Evolutionary conservation across 2,329 filamentous ascomycete genomes (phyloP).

Genomic region (Exophiala lecanii-corni): DNA sequence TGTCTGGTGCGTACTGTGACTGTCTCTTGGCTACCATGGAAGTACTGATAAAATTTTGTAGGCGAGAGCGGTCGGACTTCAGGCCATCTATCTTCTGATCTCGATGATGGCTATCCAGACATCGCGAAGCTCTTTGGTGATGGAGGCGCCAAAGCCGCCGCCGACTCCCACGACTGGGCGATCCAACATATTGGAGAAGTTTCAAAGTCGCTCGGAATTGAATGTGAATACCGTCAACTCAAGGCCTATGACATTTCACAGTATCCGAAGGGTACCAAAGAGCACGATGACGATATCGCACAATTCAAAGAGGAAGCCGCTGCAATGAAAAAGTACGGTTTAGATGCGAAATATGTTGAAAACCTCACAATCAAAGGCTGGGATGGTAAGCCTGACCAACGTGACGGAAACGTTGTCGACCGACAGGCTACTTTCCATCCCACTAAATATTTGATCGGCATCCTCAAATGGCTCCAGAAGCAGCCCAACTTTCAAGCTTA

Average conservation of each 20-base stretch:
- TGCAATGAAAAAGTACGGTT: slow-evolving; percentile 41
- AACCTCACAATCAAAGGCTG: slow-evolving; percentile 49
- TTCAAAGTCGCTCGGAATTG: slow-evolving; percentile 45
- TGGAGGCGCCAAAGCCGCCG: slow-evolving; percentile 45
- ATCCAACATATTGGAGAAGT: slow-evolving; percentile 50
- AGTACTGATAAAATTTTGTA: slow-evolving; percentile 26
- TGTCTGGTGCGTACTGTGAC: slow-evolving; percentile 25
- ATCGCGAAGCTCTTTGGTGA: slow-evolving; percentile 52
- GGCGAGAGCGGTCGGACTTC: slow-evolving; percentile 51
- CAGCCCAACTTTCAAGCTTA: slow-evolving; percentile 53
- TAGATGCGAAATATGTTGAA: slow-evolving; percentile 39
- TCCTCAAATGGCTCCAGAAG: slow-evolving; percentile 48
- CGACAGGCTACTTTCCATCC: slow-evolving; percentile 54
- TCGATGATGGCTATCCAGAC: slow-evolving; percentile 51
- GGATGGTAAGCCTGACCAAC: slow-evolving; percentile 48
- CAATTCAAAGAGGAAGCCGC: slow-evolving; percentile 44
- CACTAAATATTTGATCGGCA: slow-evolving; percentile 51
- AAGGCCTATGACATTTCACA: slow-evolving; percentile 50
- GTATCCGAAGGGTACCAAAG: slow-evolving; percentile 38
- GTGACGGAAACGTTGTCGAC: slow-evolving; percentile 45
- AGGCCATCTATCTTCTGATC: slow-evolving; percentile 51
- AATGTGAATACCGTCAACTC: slow-evolving; percentile 53
- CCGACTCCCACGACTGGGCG: slow-evolving; percentile 54
- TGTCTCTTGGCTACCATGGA: no score
- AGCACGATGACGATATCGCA: slow-evolving; percentile 45